Evolutionary conservation across 352 stramenopile species (phyloP).

Genomic region (Pythium sukuiense): DNA sequence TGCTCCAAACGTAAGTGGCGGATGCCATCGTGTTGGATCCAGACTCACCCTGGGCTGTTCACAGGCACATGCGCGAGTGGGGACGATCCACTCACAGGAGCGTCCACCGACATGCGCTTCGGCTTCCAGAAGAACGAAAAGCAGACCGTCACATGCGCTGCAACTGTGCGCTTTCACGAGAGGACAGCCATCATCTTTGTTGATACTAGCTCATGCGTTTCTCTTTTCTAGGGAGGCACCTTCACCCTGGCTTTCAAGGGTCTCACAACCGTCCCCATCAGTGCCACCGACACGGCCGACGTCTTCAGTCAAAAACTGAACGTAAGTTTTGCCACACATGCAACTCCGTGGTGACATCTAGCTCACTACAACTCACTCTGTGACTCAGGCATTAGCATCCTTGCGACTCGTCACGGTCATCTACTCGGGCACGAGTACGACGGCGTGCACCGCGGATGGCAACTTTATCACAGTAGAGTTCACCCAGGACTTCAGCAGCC

Average conservation of each 20-base stretch:
- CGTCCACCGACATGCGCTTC: conserved; percentile 57
- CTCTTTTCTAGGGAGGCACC: conserved; percentile 44
- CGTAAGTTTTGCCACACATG: conserved; percentile 27
- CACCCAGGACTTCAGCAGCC: conserved; percentile 74
- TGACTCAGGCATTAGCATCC: conserved; percentile 50
- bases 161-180: conserved; percentile 39
- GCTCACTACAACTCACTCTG: not conserved
- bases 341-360: not conserved
- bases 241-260: conserved; percentile 69
- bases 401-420: conserved; percentile 54
- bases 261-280: conserved; percentile 68
- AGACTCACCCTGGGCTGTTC: too few relatives aligned
- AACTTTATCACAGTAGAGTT: conserved; percentile 80
- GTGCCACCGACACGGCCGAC: conserved; percentile 57
- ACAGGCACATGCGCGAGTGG: conserved; percentile 53
- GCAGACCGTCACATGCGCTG: conserved; percentile 64
- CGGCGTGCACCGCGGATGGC: conserved; percentile 61
- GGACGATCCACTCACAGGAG: conserved; percentile 74
- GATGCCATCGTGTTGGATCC: too few relatives aligned
- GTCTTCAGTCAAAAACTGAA: conserved; percentile 69
- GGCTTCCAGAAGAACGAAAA: conserved; percentile 84
- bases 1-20: conserved; percentile 63
- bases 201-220: not conserved
- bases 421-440: conserved; percentile 55
- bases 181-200: too few relatives aligned